Evolutionary conservation across 345 rosid genomes (phyloP).

Genomic region (Sisymbrium irio): DNA sequence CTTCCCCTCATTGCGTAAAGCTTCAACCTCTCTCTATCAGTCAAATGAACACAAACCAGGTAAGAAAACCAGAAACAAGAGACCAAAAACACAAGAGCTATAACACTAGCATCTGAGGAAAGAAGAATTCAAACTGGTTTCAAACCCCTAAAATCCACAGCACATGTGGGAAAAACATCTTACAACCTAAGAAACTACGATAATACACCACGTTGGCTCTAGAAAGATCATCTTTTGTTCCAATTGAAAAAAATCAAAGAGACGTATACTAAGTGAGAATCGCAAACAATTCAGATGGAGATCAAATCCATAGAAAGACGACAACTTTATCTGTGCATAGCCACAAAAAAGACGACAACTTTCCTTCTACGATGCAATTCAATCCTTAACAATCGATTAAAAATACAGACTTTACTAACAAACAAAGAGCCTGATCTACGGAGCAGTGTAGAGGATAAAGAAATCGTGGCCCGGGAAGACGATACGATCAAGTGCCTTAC

Average conservation of each 20-base stretch:
- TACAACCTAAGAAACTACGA: background rate
- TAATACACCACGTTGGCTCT: background rate
- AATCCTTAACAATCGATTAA: background rate
- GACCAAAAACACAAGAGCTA: background rate
- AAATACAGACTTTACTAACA: background rate
- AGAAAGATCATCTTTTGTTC: background rate
- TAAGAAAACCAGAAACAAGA: background rate
- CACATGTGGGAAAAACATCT: background rate
- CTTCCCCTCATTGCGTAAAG: conserved; percentile 68
- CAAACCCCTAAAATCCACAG: background rate
- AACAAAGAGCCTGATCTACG: background rate
- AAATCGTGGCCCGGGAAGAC: no score
- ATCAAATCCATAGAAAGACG: background rate
- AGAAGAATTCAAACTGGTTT: background rate
- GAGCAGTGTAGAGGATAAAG: background rate
- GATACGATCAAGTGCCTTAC: no score
- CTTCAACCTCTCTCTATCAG: conserved; percentile 7
- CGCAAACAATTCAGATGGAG: background rate
- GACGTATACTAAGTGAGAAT: background rate
- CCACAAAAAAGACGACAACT: background rate
- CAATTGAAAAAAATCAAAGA: background rate
- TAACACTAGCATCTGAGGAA: background rate
- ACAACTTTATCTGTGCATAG: background rate
- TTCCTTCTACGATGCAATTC: background rate
- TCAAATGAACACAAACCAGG: background rate